Conservation (phyloP, 352 stramenopile genomes). For the Phytophthora sp. region DNA sequence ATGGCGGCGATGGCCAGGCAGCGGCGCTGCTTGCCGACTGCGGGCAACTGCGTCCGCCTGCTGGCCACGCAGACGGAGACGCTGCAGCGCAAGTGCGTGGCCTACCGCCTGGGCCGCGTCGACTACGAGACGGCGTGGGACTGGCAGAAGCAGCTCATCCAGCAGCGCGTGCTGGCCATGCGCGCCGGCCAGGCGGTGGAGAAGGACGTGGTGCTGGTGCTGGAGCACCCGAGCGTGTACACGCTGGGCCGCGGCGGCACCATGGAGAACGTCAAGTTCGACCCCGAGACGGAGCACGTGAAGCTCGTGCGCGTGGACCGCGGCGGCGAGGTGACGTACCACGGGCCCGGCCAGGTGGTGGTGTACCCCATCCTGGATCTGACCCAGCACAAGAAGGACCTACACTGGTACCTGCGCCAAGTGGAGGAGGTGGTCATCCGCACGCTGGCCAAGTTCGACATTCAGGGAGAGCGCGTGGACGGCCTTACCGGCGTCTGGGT, state of each 20-base stretch:
- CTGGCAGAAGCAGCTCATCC: conserved; percentile 90
- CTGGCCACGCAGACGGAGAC: conserved; percentile 11
- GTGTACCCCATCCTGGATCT: conserved; percentile 98
- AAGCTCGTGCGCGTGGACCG: conserved; percentile 97
- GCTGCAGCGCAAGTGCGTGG: conserved; percentile 57
- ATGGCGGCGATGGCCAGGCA: conserved; percentile 1
- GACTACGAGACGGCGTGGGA: conserved; percentile 87
- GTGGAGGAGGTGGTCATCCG: conserved; percentile 97
- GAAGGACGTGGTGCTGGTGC: conserved; percentile 56
- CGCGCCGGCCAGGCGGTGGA: conserved; percentile 48
- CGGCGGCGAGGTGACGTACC: conserved; percentile 99
- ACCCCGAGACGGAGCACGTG: conserved; percentile 61
- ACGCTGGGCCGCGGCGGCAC: conserved; percentile 96
- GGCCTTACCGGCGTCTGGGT: conserved; percentile 98
- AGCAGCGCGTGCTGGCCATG: conserved; percentile 68
- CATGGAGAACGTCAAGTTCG: conserved; percentile 86
- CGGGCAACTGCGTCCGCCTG: background rate
- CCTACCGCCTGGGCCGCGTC: conserved; percentile 72
- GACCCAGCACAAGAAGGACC: conserved; percentile 93
- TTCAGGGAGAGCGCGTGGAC: conserved; percentile 90
- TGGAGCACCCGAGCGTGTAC: conserved; percentile 95
- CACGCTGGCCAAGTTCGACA: conserved; percentile 87
- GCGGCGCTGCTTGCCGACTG: background rate
- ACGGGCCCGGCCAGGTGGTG: conserved; percentile 98
- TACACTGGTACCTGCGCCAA: conserved; percentile 97